phyloP scores from a whole-genome alignment of 1,139 yeast genomes.

The Protomyces arabidopsidicola region DNA sequence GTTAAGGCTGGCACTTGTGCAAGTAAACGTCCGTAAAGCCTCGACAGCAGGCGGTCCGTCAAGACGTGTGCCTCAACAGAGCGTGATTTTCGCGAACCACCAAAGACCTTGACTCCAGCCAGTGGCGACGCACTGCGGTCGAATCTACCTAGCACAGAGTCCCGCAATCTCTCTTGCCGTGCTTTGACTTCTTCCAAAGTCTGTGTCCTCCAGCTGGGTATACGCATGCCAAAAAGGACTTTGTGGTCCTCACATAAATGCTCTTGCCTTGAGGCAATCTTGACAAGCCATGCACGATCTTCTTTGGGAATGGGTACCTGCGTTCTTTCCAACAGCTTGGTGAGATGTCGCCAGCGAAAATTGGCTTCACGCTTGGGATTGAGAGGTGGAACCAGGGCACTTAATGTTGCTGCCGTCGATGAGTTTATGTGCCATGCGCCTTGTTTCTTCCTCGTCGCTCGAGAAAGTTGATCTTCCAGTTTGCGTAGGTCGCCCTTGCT shows the following conservation, averaged over 20 bases:
- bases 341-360: constrained; percentile 14
- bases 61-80: not conserved
- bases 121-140: not conserved
- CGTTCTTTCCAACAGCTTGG: not conserved
- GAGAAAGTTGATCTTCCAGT: not conserved
- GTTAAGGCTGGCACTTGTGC: not conserved
- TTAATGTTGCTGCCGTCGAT: not conserved
- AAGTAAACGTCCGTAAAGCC: not conserved
- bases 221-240: not conserved
- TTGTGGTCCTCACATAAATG: not conserved
- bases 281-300: not conserved
- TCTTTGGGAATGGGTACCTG: constrained; percentile 4
- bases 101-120: not conserved
- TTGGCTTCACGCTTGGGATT: constrained; percentile 9
- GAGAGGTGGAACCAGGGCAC: not conserved
- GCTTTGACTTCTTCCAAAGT: not conserved
- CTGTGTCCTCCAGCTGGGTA: not conserved
- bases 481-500: not conserved
- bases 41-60: not conserved
- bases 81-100: not conserved
- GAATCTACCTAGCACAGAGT: not conserved
- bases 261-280: not conserved
- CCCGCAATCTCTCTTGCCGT: not conserved
- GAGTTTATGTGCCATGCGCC: not conserved
- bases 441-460: not conserved